phyloP scores from a whole-genome alignment of 257 asterid species.

The Jasminum sambac region DNA sequence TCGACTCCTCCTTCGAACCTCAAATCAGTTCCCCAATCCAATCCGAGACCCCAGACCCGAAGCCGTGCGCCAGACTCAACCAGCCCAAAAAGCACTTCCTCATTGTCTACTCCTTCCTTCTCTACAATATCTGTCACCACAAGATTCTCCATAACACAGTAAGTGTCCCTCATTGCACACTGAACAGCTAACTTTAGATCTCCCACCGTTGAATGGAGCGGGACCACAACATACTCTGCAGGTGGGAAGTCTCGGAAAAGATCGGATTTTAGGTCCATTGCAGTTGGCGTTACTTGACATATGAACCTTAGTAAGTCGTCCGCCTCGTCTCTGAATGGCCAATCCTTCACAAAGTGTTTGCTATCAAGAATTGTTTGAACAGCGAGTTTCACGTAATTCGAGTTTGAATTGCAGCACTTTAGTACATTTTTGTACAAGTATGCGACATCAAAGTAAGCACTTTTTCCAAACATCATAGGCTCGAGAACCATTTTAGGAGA shows the following conservation, averaged over 20 bases:
- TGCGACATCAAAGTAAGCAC: conserved; percentile 40
- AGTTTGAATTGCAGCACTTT: conserved; percentile 37
- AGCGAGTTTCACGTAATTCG: conserved; percentile 37
- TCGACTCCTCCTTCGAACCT: conserved; percentile 70
- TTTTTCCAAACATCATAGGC: conserved; percentile 32
- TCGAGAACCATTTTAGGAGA: conserved; percentile 23
- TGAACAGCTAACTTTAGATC: conserved; percentile 61
- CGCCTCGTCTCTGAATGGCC: conserved; percentile 76
- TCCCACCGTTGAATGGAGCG: conserved; percentile 70
- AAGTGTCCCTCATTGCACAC: conserved; percentile 71
- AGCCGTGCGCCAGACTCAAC: conserved; percentile 68
- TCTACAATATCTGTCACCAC: conserved; percentile 51
- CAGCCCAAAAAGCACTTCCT: conserved; percentile 68
- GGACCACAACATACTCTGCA: conserved; percentile 58
- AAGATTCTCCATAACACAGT: conserved; percentile 55
- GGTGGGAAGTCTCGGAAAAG: conserved; percentile 33
- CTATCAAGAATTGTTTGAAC: conserved; percentile 55
- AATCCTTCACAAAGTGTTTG: conserved; percentile 76
- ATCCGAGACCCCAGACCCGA: conserved; percentile 48
- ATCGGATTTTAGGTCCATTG: conserved; percentile 30
- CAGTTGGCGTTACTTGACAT: conserved; percentile 45
- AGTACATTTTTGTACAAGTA: conserved; percentile 51
- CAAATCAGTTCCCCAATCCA: conserved; percentile 48
- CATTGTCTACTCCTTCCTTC: conserved; percentile 48
- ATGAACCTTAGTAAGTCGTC: conserved; percentile 65